Base-by-base conservation (phyloP, 202 grass and related monocot genomes). In the Hordeum pubiflorum region DNA sequence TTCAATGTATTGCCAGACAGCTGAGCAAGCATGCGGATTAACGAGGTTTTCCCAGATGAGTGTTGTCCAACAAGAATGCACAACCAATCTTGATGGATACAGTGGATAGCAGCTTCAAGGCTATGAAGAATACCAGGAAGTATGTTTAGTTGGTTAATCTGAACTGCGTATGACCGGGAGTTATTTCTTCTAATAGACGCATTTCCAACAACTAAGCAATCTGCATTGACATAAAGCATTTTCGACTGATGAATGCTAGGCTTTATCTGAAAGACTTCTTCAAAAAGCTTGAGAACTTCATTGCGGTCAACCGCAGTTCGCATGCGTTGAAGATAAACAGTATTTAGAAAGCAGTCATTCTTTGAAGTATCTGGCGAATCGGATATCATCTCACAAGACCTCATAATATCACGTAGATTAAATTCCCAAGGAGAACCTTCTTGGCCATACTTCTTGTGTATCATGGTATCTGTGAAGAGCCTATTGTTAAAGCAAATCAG, bases 361-460 rank as follows among this genome's bases (percentile, higher is more conserved):
- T 79, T 87, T 46, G 69, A 82, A 81, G 80, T 69, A 55, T 84
- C 82, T 77, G 26, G 59, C 34, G 86, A 82, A 84, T 34, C 78
- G 89, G 80, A 46, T 59, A 94, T 92, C 76, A 97, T 94, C 58
- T 92, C 43, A 81, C 94, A 97, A 29, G 94, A 94, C 61, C 94
- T 87, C 46, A 91, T 86, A 75, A 97, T 93, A 84, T 97, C 94
- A 89, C 94, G 94, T 32, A 97, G 90, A 85, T 97, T 97, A 82
- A 97, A 97, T 84, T 97, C 94, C 94, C 94, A 97, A 48, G 94
- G 94, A 80, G 89, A 92, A 52, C 94, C 94, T 81, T 91, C 84
- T 80, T 92, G 91, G 17, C 94, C 94, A 86, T 92, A 97, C 32
- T 94, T 94, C 60, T 83, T 83, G 52, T 81, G 57, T 43, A 97